These are phyloP conservation scores for Paramyrothecium roridum DNA, from an alignment of 2,329 filamentous ascomycete species.

Conservation along the genomic window DNA sequence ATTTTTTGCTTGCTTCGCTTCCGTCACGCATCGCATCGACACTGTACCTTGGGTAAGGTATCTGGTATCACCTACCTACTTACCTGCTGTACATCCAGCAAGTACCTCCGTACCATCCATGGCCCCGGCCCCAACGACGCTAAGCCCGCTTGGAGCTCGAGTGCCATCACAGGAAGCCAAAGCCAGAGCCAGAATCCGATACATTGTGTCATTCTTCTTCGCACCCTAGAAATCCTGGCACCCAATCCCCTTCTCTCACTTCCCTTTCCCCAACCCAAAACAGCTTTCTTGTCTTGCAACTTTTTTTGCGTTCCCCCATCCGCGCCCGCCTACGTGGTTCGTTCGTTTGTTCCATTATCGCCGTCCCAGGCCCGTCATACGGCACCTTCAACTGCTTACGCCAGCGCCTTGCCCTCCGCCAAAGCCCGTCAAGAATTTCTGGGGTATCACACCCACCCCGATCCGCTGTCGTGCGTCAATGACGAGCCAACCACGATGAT, in stretches of 20 bases:
- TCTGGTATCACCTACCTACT: too few species aligned
- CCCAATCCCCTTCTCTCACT: background rate
- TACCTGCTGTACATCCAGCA: too few species aligned
- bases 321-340: background rate
- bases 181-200: background rate
- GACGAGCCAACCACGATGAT: constrained; percentile 33
- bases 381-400: too few species aligned
- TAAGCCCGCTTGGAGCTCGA: background rate
- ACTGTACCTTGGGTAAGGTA: too few species aligned
- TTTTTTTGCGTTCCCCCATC: background rate
- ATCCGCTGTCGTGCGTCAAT: constrained; percentile 20
- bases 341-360: background rate
- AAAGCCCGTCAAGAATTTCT: background rate
- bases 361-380: too few species aligned
- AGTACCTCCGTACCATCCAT: too few species aligned
- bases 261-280: background rate
- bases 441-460: constrained; percentile 8
- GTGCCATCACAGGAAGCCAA: background rate
- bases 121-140: background rate
- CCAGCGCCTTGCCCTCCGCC: too few species aligned
- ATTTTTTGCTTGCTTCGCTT: too few species aligned
- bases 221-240: background rate
- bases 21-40: too few species aligned
- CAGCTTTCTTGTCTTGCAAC: background rate
- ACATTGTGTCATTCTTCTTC: constrained; percentile 1